phyloP scores from a whole-genome alignment of 1,139 yeast species.

The Candida sp. region DNA sequence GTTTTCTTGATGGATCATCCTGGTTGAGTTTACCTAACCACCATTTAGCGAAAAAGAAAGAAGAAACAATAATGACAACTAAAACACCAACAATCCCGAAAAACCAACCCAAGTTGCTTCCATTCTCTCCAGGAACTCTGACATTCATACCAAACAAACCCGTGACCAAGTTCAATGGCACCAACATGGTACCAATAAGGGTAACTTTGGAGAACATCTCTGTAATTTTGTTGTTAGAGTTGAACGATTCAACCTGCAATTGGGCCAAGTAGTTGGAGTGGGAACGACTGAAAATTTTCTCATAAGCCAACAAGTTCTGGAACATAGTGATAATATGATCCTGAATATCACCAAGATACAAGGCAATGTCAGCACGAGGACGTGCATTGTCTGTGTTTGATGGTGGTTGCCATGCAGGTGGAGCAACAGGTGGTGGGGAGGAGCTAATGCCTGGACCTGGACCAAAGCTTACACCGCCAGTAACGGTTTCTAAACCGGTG shows the following conservation, averaged over 20 bases:
- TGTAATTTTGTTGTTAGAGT: slow-evolving; percentile 83
- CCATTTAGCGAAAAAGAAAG: slow-evolving; percentile 35
- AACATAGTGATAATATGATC: slow-evolving; percentile 98
- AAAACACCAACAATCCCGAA: slow-evolving; percentile 44
- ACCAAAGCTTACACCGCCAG: slow-evolving; percentile 5
- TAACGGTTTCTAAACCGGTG: neutral
- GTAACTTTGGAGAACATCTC: slow-evolving; percentile 91
- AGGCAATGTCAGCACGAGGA: slow-evolving; percentile 83
- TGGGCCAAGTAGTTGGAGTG: slow-evolving; percentile 95
- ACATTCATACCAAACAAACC: slow-evolving; percentile 99
- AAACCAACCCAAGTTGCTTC: slow-evolving; percentile 31
- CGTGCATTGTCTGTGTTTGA: slow-evolving; percentile 40
- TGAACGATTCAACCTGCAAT: slow-evolving; percentile 89
- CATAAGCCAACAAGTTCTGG: slow-evolving; percentile 87
- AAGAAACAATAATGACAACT: slow-evolving; percentile 30
- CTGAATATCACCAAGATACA: slow-evolving; percentile 95
- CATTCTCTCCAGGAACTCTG: slow-evolving; percentile 71
- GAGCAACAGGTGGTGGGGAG: slow-evolving; percentile 5
- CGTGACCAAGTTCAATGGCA: slow-evolving; percentile 89
- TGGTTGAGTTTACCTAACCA: slow-evolving; percentile 35
- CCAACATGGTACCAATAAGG: slow-evolving; percentile 84
- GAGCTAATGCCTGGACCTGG: neutral
- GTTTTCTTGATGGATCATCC: slow-evolving; percentile 15
- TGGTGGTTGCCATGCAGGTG: slow-evolving; percentile 9
- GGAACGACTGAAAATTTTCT: slow-evolving; percentile 89